Conservation (phyloP, 345 rosid species). For the Rhodamnia rubescens region DNA sequence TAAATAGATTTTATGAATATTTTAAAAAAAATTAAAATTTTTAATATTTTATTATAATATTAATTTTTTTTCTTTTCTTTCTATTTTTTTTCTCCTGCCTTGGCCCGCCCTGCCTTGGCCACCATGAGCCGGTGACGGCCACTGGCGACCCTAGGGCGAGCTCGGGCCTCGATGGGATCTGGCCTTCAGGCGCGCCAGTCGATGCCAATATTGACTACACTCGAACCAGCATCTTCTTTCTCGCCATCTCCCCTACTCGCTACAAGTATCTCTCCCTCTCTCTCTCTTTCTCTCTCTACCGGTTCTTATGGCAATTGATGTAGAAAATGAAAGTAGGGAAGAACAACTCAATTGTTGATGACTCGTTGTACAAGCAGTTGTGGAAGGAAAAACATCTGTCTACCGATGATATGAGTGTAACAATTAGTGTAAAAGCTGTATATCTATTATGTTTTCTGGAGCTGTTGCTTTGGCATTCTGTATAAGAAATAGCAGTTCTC, state of each 20-base stretch:
- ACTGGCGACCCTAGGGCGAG: too few species aligned
- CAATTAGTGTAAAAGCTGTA: background rate
- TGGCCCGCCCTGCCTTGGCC: too few species aligned
- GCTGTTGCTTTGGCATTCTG: background rate
- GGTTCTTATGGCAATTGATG: background rate
- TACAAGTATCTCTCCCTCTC: slow-evolving; percentile 49
- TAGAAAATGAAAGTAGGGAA: background rate
- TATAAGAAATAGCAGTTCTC: background rate
- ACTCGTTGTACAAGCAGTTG: background rate
- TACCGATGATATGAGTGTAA: background rate
- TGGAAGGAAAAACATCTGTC: background rate
- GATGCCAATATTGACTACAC: slow-evolving; percentile 40
- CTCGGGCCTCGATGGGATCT: too few species aligned
- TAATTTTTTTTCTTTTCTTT: too few species aligned
- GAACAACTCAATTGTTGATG: background rate
- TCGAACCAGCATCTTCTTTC: slow-evolving; percentile 58
- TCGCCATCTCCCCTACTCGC: slow-evolving; percentile 83
- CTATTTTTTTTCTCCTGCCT: too few species aligned
- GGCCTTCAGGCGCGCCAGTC: too few species aligned
- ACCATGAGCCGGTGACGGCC: too few species aligned
- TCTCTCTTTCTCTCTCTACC: background rate
- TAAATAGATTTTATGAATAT: too few species aligned
- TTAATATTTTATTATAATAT: too few species aligned
- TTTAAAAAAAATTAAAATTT: too few species aligned
- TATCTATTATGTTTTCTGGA: background rate